Evolutionary conservation across 345 rosid species (phyloP), one percentile per base, ranked within the genome.

Genomic region (Gossypium thurberi): DNA sequence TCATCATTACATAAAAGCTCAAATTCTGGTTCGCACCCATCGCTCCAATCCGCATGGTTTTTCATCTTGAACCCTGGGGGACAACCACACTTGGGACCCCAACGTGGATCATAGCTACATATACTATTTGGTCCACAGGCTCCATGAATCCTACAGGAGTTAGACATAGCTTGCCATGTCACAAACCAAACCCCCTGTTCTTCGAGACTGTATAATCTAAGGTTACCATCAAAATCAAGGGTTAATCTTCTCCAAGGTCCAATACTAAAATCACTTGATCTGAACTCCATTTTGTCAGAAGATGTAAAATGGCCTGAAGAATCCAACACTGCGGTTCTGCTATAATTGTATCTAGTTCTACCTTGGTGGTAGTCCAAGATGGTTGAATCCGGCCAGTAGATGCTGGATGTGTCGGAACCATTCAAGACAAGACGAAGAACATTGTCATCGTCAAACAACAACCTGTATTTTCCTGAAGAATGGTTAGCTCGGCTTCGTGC

Each of bases 191-290:
- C 3, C 6, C 78, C 70, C 3, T 44, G 63, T 43, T 67, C 46
- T 23, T 56, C 11, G 42, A 60, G 75, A 65, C 73, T 80, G 51
- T 84, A 82, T 37, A 82, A 44, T 46, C 87, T 77, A 50, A 80
- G 68, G 46, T 78, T 80, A 37, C 87, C 87, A 74, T 82, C 87
- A 18, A 37, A 78, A 75, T 84, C 82, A 26, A 84, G 53, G 0
- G 71, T 76, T 64, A 82, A 64, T 57, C 83, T 76, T 63, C 87
- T 70, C 72, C 23, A 71, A 3, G 42, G 47, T 2, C 11, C 52
- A 1, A 1, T 9, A 21, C 84, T 85, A 17, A 46, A 74, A 76
- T 84, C 83, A 5, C 81, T 20, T 18, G 87, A 6, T 11, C 1
- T 1, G 51, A 78, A 51, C 23, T 2, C 5, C 3, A 75, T 33